Base-by-base conservation (phyloP, 352 stramenopile species). In the Pythium phragmiticola region DNA sequence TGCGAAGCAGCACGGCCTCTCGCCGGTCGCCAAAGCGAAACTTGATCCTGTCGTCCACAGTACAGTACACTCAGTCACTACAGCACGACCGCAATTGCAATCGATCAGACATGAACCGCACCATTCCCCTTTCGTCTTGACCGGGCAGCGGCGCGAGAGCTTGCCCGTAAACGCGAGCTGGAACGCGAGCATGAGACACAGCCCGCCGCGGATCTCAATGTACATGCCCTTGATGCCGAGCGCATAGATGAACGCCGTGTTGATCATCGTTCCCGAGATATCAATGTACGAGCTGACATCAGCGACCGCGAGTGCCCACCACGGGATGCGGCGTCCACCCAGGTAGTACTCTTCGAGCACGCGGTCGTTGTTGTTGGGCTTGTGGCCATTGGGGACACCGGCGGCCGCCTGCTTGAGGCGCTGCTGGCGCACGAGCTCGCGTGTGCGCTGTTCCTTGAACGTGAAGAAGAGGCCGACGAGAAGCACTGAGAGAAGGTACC, bases 251-350 rank as follows among this genome's bases (percentile, higher is more conserved):
- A 93, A 62, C 60, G 80, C 84, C 45, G 82, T 91, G 65, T 93
- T 92, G 75, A 92, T 92, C 82, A 92, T 92, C 7, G 84, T 92
- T 1, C 84, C 82, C 4, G 80, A 88, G 55, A 93, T 91, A 69
- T 93, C 84, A 52, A 93, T 93, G 65, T 93, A 93, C 57, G 80
- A 90, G 69, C 82, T 91, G 56, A 93, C 84, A 62, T 93, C 84
- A 0, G 84, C 84, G 42, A 92, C 69, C 8, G 78, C 84, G 17
- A 92, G 68, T 23, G 80, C 80, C 70, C 84, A 90, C 81, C 84
- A 90, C 13, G 81, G 76, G 54, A 92, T 87, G 30, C 72, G 73
- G 5, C 80, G 73, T 19, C 81, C 80, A 3, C 84, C 81, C 17
- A 92, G 75, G 45, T 92, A 90, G 65, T 92, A 92, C 48, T 90